These are phyloP conservation scores for Dothiorella sarmentorum DNA, from an alignment of 2,329 filamentous ascomycete species.

Conservation along the genomic window DNA sequence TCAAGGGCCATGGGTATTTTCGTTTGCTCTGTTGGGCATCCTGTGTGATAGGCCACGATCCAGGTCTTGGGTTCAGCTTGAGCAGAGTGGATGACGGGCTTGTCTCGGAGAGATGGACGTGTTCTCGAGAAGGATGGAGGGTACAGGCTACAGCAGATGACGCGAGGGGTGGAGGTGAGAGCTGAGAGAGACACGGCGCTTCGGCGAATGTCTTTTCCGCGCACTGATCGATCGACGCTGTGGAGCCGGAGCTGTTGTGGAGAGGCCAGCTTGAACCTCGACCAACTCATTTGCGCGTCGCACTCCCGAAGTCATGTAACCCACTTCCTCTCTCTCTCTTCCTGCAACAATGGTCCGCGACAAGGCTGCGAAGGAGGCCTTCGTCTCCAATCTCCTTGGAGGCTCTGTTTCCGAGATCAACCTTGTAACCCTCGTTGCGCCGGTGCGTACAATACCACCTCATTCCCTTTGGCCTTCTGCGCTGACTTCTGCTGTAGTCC, in stretches of 20 bases:
- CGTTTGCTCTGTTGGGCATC: background rate
- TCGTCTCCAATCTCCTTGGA: constrained; percentile 86
- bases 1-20: constrained; percentile 2
- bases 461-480: constrained; percentile 14
- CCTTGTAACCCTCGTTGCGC: constrained; percentile 76
- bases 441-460: constrained; percentile 59
- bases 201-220: constrained; percentile 4
- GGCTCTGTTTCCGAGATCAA: constrained; percentile 84
- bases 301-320: background rate
- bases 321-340: background rate
- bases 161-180: background rate
- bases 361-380: constrained; percentile 90
- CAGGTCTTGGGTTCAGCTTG: background rate
- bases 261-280: constrained; percentile 15
- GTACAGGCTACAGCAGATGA: background rate
- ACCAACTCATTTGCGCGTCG: background rate
- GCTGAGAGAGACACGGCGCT: background rate
- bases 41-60: background rate
- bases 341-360: constrained; percentile 46
- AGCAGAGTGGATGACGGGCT: background rate
- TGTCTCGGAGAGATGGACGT: constrained; percentile 4
- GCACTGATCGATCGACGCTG: no score
- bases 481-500: constrained; percentile 52
- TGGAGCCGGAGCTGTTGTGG: no score
- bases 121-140: background rate